Percentiles rank a stretch among this genome's conserved stretches.
phyloP scores from a whole-genome alignment of 2,329 filamentous ascomycete species.

The Aspergillus floridensis region DNA sequence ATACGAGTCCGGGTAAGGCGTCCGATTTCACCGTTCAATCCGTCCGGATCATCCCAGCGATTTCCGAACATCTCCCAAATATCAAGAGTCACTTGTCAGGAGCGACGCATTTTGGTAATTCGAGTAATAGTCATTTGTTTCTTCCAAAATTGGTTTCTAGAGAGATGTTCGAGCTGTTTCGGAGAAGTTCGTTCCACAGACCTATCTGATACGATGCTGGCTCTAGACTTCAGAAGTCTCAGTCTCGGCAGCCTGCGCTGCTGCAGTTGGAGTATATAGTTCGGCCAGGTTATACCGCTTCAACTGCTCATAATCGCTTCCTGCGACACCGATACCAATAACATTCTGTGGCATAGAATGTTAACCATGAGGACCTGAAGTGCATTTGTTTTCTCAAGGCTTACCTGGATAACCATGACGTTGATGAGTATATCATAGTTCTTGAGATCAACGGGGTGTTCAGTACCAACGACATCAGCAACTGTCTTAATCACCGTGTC shows the following conservation, averaged over 20 bases:
- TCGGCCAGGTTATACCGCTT: slow-evolving; percentile 64
- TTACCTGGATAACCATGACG: slow-evolving; percentile 61
- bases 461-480: slow-evolving; percentile 56
- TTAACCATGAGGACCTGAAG: slow-evolving; percentile 16
- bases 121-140: neutral
- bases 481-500: slow-evolving; percentile 60
- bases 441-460: slow-evolving; percentile 60
- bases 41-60: neutral
- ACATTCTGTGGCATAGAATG: slow-evolving; percentile 51
- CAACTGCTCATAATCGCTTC: slow-evolving; percentile 57
- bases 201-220: neutral
- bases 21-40: neutral
- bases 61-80: too few relatives aligned
- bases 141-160: neutral
- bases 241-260: slow-evolving; percentile 18
- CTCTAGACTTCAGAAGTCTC: slow-evolving; percentile 4
- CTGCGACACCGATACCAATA: slow-evolving; percentile 63
- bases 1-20: neutral
- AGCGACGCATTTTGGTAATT: neutral
- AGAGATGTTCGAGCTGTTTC: neutral
- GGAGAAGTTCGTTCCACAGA: neutral
- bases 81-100: too few relatives aligned
- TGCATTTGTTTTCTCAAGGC: slow-evolving; percentile 17
- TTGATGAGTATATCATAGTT: slow-evolving; percentile 61
- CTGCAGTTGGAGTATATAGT: slow-evolving; percentile 53